Conservation (phyloP, 148 eudicot genomes). For the Tetragonia tetragonoides region DNA sequence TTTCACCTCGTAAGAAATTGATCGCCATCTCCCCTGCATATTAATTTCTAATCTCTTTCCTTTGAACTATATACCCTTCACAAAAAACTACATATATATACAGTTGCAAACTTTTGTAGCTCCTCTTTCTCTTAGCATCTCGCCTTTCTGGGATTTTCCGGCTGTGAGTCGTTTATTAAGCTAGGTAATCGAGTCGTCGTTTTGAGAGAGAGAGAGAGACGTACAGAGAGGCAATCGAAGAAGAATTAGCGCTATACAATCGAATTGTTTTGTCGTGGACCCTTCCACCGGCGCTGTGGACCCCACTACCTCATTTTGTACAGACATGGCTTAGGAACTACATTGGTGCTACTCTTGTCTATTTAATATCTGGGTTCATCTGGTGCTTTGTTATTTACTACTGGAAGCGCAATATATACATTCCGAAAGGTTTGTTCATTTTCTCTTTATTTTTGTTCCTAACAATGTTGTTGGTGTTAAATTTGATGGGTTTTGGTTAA, state of each 20-base stretch:
- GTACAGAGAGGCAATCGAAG: neutral
- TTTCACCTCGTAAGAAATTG: too few relatives aligned
- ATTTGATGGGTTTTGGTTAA: neutral
- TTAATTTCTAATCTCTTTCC: neutral
- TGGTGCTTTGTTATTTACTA: conserved; percentile 92
- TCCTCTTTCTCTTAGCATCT: neutral
- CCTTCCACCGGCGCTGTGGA: conserved; percentile 54
- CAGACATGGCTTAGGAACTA: conserved; percentile 83
- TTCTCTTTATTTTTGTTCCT: neutral
- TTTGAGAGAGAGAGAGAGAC: conserved; percentile 15
- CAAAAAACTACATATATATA: neutral
- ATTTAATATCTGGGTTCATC: conserved; percentile 63
- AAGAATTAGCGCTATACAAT: conserved; percentile 56
- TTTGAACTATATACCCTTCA: neutral
- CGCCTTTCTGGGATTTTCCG: neutral
- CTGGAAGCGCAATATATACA: conserved; percentile 63
- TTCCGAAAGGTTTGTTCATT: conserved; percentile 72
- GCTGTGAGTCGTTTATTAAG: too few relatives aligned
- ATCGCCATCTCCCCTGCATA: neutral
- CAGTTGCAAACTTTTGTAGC: conserved; percentile 8
- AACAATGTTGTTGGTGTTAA: neutral
- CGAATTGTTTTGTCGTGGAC: conserved; percentile 51
- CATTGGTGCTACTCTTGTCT: conserved; percentile 57
- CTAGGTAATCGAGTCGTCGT: too few relatives aligned
- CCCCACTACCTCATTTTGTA: conserved; percentile 61